Conservation (phyloP, 345 rosid species). For the Adansonia digitata region DNA sequence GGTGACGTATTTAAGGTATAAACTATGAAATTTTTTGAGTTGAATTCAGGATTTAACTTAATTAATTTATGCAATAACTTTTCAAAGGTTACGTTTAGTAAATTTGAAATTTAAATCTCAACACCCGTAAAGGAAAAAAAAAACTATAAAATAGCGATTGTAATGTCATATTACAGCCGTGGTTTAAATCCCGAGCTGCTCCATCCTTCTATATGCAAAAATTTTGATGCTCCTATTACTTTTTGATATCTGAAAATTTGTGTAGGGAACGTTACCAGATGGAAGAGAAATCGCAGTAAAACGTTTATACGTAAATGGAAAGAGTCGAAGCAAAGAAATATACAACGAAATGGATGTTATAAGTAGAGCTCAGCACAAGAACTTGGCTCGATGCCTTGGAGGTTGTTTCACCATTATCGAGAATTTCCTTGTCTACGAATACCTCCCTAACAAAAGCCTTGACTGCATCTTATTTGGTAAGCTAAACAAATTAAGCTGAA, state of each 20-base stretch:
- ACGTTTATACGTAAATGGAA: slow-evolving; percentile 33
- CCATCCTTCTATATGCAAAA: too few relatives aligned
- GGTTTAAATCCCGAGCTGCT: too few relatives aligned
- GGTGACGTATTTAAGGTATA: slow-evolving; percentile 9
- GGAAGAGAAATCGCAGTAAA: slow-evolving; percentile 70
- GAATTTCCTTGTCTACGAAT: slow-evolving; percentile 55
- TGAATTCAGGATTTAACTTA: too few relatives aligned
- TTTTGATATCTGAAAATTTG: background rate
- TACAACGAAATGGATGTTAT: slow-evolving; percentile 54
- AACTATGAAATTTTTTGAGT: too few relatives aligned
- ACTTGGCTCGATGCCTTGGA: slow-evolving; percentile 53
- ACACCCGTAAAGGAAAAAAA: too few relatives aligned
- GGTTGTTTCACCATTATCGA: slow-evolving; percentile 53
- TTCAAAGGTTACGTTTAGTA: too few relatives aligned
- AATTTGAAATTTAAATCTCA: too few relatives aligned
- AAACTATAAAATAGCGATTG: too few relatives aligned
- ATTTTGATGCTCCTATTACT: background rate
- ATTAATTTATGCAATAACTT: too few relatives aligned
- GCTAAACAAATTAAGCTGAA: too few relatives aligned
- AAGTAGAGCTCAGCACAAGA: slow-evolving; percentile 52
- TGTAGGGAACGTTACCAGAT: slow-evolving; percentile 55
- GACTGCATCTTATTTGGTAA: slow-evolving; percentile 51
- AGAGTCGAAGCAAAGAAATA: slow-evolving; percentile 29
- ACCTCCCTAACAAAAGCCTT: slow-evolving; percentile 51
- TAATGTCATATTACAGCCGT: too few relatives aligned